phyloP scores from a whole-genome alignment of 2,329 filamentous ascomycete genomes.

The Monosporascus sp. region DNA sequence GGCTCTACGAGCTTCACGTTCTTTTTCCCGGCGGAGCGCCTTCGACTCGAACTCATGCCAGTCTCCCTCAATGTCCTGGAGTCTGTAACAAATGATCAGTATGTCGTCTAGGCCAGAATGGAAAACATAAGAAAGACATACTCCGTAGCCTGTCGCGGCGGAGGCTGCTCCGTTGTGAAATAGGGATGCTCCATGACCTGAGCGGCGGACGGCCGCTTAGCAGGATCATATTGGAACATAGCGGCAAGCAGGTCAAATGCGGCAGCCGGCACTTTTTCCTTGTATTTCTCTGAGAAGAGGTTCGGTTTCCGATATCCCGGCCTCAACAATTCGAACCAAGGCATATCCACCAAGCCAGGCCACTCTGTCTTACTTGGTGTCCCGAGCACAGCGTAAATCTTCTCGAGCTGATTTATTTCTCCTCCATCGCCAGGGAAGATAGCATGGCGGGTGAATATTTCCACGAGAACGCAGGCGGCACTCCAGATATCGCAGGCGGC shows the following conservation, averaged over 20 bases:
- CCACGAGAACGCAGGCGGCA: constrained; percentile 91
- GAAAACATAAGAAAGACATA: constrained; percentile 42
- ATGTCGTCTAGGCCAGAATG: constrained; percentile 24
- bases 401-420: constrained; percentile 94
- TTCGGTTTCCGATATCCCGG: constrained; percentile 68
- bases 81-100: constrained; percentile 37
- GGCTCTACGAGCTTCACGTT: constrained; percentile 45
- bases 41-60: constrained; percentile 99
- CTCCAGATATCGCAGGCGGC: constrained; percentile 95
- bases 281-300: constrained; percentile 79
- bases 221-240: constrained; percentile 89
- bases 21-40: constrained; percentile 83
- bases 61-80: constrained; percentile 79
- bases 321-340: constrained; percentile 90
- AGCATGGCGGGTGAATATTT: constrained; percentile 89
- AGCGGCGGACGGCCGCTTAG: constrained; percentile 73
- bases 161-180: constrained; percentile 77
- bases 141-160: constrained; percentile 73
- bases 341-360: constrained; percentile 88
- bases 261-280: constrained; percentile 67
- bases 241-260: constrained; percentile 76
- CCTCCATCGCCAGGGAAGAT: constrained; percentile 94
- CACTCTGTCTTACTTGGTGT: constrained; percentile 81
- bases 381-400: constrained; percentile 89
- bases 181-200: constrained; percentile 84